phyloP scores from a whole-genome alignment of 805 yeast genomes.

The Candida chilensis region DNA sequence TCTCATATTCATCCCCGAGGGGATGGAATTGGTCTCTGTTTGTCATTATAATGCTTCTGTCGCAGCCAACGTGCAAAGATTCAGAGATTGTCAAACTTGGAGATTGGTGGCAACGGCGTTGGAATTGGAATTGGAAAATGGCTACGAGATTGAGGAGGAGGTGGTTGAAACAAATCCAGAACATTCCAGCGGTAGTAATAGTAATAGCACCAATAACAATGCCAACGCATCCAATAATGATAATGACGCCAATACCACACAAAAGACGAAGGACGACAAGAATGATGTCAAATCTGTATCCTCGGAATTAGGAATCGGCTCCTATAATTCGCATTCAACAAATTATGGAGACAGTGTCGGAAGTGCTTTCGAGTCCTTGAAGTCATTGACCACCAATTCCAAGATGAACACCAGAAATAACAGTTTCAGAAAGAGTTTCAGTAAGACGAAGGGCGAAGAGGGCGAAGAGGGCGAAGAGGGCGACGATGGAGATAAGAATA shows the following conservation, averaged over 20 bases:
- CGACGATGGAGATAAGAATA: constrained; percentile 3
- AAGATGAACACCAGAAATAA: not conserved
- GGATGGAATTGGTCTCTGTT: constrained; percentile 40
- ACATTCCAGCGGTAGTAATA: constrained; percentile 1
- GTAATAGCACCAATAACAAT: no score
- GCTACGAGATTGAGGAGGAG: constrained; percentile 4
- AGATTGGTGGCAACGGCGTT: constrained; percentile 42
- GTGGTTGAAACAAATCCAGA: constrained; percentile 1
- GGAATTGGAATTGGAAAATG: constrained; percentile 19
- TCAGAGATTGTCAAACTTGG: constrained; percentile 60
- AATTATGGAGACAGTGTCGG: constrained; percentile 3
- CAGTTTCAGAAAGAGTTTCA: constrained; percentile 4
- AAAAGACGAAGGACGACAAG: not conserved
- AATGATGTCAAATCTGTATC: not conserved
- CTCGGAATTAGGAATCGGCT: constrained; percentile 5
- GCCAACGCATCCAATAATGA: no score
- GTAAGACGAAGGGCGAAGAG: constrained; percentile 1
- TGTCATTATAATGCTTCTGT: constrained; percentile 50
- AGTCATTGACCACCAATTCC: constrained; percentile 1
- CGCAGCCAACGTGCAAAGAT: constrained; percentile 40
- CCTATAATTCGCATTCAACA: constrained; percentile 5
- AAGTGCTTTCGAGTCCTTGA: constrained; percentile 3
- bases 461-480: constrained; percentile 6
- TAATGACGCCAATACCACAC: no score
- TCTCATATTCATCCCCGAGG: constrained; percentile 34